Base-by-base conservation (phyloP, 129 eudicot genomes). In the Centaurea solstitialis region DNA sequence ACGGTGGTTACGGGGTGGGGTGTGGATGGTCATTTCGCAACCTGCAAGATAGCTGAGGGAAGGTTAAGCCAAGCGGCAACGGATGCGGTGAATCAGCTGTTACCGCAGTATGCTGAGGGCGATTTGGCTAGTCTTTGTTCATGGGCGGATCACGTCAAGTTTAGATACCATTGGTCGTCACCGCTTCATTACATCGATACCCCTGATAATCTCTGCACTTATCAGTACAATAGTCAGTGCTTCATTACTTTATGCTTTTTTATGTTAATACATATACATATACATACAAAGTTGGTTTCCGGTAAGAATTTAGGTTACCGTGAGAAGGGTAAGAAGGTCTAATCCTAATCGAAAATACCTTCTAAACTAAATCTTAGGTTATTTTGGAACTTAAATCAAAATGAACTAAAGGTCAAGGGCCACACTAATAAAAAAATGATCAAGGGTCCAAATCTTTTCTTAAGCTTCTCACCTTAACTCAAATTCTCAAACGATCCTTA, bases 181-280 rank as follows among this genome's bases (percentile, higher is more conserved):
- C 53, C 97, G 43, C 96, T 94, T 76, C 97, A 94, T 86, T 94
- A 85, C 79, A 87, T 90, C 11, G 92, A 92, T 65, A 89, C 91
- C 30, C 98, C 97, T 26, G 97, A 94, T 85, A 76, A 89, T 57
- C 92, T 86, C 73, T 94, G 97, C 87, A 82, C 92, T 68, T 94
- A 90, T 76, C 89, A 87, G 30, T 92, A 86, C 81, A 83, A 30
- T 65, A 92, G 97, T 91, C 50, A 76, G 88, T 67, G 6, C 17
- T 78, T 68, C 15, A 39, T 30, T 41, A 23, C 23, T 12, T 12
- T 73, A 4, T 17, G 35, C 37, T 69, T 17, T 0, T 26, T 13
- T 23, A 9, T 15, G 5, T 33, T 3, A n/a, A n/a, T n/a, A n/a
- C n/a, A n/a, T n/a, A 33, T 4, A 4, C 5, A 33, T 33, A 33